Conservation (phyloP, 805 yeast species). For the Saturnispora diversa region DNA sequence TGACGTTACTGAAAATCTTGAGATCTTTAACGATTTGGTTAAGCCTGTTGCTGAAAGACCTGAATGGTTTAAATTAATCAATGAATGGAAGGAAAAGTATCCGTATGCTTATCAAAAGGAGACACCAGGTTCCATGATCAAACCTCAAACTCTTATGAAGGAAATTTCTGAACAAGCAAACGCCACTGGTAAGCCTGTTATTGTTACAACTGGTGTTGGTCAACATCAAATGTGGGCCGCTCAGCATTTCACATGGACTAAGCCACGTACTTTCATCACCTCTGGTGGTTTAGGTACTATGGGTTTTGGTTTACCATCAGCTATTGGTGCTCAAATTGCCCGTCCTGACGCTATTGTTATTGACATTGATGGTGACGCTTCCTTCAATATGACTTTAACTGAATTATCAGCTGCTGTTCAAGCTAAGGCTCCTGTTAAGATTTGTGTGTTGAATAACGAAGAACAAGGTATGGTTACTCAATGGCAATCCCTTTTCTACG, state of each 20-base stretch:
- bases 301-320: constrained; percentile 97
- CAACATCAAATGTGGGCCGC: constrained; percentile 99
- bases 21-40: constrained; percentile 62
- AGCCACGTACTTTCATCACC: constrained; percentile 91
- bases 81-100: constrained; percentile 76
- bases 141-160: constrained; percentile 85
- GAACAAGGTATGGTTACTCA: constrained; percentile 99
- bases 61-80: constrained; percentile 70
- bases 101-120: constrained; percentile 80
- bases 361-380: constrained; percentile 98
- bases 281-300: constrained; percentile 98
- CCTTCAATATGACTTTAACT: constrained; percentile 95
- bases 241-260: constrained; percentile 90
- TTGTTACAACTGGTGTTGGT: constrained; percentile 96
- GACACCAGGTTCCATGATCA: constrained; percentile 70
- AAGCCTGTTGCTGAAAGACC: constrained; percentile 57
- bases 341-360: constrained; percentile 91
- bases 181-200: constrained; percentile 59
- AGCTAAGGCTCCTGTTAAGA: constrained; percentile 84
- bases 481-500: constrained; percentile 97
- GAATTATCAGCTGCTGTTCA: constrained; percentile 94
- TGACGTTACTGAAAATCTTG: constrained; percentile 77
- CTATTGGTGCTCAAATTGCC: constrained; percentile 97
- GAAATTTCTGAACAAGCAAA: constrained; percentile 69
- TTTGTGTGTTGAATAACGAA: constrained; percentile 86